A percentile compares a stretch with the other conserved stretches of the same genome.
These are phyloP conservation scores for Castanopsis chinensis DNA, from an alignment of 306 rosid genomes.

Conservation along the genomic window DNA sequence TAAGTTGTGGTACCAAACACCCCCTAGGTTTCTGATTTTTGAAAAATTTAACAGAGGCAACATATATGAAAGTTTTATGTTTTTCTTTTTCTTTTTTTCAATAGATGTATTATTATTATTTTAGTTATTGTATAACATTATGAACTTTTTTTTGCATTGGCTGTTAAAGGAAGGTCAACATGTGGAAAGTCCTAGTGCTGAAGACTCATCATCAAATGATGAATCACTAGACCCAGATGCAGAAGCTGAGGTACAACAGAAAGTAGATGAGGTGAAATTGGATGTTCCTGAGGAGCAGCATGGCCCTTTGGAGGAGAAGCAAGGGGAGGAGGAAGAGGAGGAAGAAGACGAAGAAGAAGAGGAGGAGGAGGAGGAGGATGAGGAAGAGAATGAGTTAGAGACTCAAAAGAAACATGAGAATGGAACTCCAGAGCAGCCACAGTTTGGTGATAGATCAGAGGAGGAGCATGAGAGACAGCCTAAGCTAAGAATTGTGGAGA, in stretches of 20 bases:
- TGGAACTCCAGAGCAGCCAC: constrained; percentile 41
- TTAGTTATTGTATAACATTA: background rate
- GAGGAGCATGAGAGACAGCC: constrained; percentile 21
- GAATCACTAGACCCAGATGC: constrained; percentile 54
- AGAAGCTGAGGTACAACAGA: constrained; percentile 50
- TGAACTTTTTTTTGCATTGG: constrained; percentile 2
- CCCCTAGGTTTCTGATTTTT: background rate
- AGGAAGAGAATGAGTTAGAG: constrained; percentile 55
- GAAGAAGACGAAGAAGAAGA: constrained; percentile 47
- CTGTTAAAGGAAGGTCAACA: constrained; percentile 53
- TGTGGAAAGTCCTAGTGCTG: constrained; percentile 66
- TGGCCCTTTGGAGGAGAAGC: constrained; percentile 49
- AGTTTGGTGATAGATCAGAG: constrained; percentile 33
- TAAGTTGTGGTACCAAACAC: too few relatives aligned
- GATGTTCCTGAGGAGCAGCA: constrained; percentile 48
- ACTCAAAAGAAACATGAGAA: constrained; percentile 39
- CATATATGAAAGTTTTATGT: background rate
- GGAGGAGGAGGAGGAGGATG: constrained; percentile 53
- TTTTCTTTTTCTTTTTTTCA: background rate
- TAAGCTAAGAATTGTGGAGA: constrained; percentile 27
- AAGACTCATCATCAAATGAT: constrained; percentile 76
- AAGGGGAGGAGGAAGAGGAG: constrained; percentile 36
- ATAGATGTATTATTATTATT: too few relatives aligned
- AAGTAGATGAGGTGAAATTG: constrained; percentile 44
- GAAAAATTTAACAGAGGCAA: background rate